Evolutionary conservation across 768 basidiomycete species (phyloP).

Genomic region (Mrakia blollopis): DNA sequence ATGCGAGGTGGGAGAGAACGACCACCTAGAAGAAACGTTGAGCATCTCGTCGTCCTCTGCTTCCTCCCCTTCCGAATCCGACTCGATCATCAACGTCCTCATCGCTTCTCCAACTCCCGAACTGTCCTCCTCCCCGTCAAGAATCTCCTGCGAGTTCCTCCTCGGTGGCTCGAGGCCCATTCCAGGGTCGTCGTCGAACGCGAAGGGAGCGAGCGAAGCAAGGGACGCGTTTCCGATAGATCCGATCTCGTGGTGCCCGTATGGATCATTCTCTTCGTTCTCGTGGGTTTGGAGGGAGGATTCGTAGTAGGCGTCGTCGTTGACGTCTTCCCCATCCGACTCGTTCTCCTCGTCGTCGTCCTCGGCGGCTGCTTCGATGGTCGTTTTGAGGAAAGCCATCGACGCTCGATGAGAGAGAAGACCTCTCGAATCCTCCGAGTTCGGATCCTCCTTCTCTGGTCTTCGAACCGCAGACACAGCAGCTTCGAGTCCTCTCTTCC

Average conservation of each 20-base stretch:
- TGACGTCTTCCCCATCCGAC: slow-evolving; percentile 17
- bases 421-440: slow-evolving; percentile 2
- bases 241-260: slow-evolving; percentile 26
- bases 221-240: neutral
- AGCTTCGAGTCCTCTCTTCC: slow-evolving; percentile 9
- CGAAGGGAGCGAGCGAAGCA: neutral
- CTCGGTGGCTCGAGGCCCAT: neutral
- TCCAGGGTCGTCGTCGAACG: slow-evolving; percentile 14
- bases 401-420: slow-evolving; percentile 20
- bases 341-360: slow-evolving; percentile 9
- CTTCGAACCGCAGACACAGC: neutral
- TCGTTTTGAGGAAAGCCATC: slow-evolving; percentile 31
- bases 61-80: slow-evolving; percentile 17
- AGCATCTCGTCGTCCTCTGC: slow-evolving; percentile 23
- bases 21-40: slow-evolving; percentile 15
- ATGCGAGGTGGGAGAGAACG: neutral
- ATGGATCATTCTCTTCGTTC: neutral
- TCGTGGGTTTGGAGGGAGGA: neutral
- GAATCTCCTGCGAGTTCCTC: neutral
- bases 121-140: slow-evolving; percentile 6
- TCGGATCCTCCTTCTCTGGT: neutral
- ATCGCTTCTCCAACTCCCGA: slow-evolving; percentile 28
- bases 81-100: slow-evolving; percentile 26
- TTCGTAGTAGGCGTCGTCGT: neutral
- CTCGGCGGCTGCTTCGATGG: slow-evolving; percentile 25